Evolutionary conservation across 2,329 filamentous ascomycete genomes (phyloP), one percentile per base, ranked within the genome.

Genomic region (Apiospora kogelbergensis): DNA sequence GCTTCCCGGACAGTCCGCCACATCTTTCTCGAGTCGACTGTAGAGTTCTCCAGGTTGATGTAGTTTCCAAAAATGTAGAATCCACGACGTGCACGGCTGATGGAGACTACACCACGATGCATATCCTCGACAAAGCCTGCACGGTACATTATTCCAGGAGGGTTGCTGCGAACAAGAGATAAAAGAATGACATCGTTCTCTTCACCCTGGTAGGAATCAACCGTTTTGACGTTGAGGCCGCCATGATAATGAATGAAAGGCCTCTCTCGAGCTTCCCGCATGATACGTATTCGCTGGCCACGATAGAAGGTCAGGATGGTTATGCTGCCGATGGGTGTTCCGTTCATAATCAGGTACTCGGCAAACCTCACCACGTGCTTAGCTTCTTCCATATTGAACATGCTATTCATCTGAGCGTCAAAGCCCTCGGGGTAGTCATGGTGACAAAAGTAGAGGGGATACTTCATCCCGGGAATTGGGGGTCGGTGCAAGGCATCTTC

Each of bases 201-300:
- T 74, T 97, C 94, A 15, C 94, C 94, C 78, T 97, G 94, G 75
- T 95, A 97, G 0, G 92, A 93, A 75, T 97, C 95, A 0, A 98
- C 93, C 0, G 94, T 97, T 42, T 89, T 88, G 1, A 97, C 90
- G 2, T 91, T 91, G 73, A 86, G 76, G 60, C 71, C 67, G 66
- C 46, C 33, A 33, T 33, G 33, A 33, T 33, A 33, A 3, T 33
- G 3, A 7, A 33, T 2, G 76, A 78, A 60, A 44, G 73, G 53
- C 46, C 81, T 76, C 22, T 74, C 72, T 13, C 80, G 78, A 3
- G 91, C 78, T 6, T 81, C 78, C 17, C 81, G 83, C 0, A 89
- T 74, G 2, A 97, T 84, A 2, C 85, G 80, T 72, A 91, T 91
- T 60, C 91, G 86, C 76, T 98, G 95, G 0, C 93, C 94, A 57